These are phyloP conservation scores for Pseudogymnoascus sp. DNA, from an alignment of 2,329 filamentous ascomycete genomes.

Conservation along the genomic window DNA sequence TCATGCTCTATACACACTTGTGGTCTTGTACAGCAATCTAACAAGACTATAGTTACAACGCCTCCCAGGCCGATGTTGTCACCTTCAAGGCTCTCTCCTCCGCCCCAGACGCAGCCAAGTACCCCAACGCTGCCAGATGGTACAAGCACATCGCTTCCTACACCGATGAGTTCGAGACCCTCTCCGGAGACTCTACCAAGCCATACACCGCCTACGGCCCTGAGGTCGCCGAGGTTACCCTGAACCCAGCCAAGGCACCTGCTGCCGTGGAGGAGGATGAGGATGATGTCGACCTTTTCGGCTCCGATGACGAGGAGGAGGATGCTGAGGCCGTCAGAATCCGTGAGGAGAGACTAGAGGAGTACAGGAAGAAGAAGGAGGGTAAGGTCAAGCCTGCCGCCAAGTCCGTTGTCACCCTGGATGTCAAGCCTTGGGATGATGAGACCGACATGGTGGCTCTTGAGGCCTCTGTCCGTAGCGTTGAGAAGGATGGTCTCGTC, in stretches of 20 bases:
- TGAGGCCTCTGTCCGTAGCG: slow-evolving; percentile 69
- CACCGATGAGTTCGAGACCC: slow-evolving; percentile 83
- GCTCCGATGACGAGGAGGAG: slow-evolving; percentile 87
- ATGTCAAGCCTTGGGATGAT: slow-evolving; percentile 98
- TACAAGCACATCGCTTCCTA: slow-evolving; percentile 97
- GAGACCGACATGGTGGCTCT: slow-evolving; percentile 85
- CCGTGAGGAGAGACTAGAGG: slow-evolving; percentile 81
- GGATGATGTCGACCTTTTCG: slow-evolving; percentile 88
- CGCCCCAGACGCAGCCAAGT: slow-evolving; percentile 72
- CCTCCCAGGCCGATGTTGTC: slow-evolving; percentile 92
- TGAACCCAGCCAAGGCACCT: slow-evolving; percentile 80
- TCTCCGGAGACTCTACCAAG: slow-evolving; percentile 86
- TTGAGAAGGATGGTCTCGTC: slow-evolving; percentile 87
- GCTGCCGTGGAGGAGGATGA: slow-evolving; percentile 62
- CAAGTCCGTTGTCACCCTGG: slow-evolving; percentile 92
- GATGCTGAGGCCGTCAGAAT: slow-evolving; percentile 76
- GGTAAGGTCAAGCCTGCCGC: slow-evolving; percentile 83
- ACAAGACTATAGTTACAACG: slow-evolving; percentile 36
- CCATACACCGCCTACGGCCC: slow-evolving; percentile 86
- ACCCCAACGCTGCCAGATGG: slow-evolving; percentile 91
- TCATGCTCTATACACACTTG: slow-evolving; percentile 19
- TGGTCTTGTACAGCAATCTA: slow-evolving; percentile 15
- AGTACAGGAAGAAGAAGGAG: slow-evolving; percentile 96
- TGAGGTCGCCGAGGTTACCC: slow-evolving; percentile 63
- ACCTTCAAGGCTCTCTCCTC: slow-evolving; percentile 81